phyloP scores from a whole-genome alignment of 148 eudicot species.

The Chenopodium suecicum region DNA sequence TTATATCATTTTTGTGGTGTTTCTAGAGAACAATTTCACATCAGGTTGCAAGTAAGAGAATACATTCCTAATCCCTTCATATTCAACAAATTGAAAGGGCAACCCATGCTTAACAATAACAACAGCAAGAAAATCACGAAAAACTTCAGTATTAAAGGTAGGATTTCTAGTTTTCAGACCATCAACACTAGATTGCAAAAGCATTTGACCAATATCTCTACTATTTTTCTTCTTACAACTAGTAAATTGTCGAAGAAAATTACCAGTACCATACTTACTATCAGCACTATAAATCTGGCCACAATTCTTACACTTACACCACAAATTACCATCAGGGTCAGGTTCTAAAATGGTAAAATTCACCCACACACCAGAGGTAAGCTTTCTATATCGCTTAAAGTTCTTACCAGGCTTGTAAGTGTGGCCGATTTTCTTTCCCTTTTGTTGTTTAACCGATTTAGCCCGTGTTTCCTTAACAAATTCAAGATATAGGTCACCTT shows the following conservation, averaged over 20 bases:
- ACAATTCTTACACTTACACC: not conserved
- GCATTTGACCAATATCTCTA: slow-evolving; percentile 1
- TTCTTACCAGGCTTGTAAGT: too few relatives aligned
- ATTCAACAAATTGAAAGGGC: slow-evolving; percentile 11
- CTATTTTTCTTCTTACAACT: not conserved
- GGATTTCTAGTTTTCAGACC: not conserved
- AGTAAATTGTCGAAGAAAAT: not conserved
- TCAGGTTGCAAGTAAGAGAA: not conserved
- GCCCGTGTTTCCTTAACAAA: too few relatives aligned
- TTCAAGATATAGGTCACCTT: too few relatives aligned
- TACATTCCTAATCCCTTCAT: not conserved
- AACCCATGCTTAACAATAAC: not conserved
- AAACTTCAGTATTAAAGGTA: not conserved
- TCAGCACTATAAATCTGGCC: not conserved
- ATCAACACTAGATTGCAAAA: not conserved
- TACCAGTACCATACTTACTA: not conserved
- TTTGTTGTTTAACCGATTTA: too few relatives aligned
- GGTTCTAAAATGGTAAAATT: not conserved
- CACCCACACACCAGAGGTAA: not conserved
- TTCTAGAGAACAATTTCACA: not conserved
- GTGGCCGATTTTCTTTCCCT: too few relatives aligned
- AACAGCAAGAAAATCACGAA: not conserved
- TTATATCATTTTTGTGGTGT: not conserved
- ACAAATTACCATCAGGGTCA: not conserved
- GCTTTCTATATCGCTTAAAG: not conserved